Conservation (phyloP, 2,329 filamentous ascomycete species). For the Hymenoscyphus infarciens region DNA sequence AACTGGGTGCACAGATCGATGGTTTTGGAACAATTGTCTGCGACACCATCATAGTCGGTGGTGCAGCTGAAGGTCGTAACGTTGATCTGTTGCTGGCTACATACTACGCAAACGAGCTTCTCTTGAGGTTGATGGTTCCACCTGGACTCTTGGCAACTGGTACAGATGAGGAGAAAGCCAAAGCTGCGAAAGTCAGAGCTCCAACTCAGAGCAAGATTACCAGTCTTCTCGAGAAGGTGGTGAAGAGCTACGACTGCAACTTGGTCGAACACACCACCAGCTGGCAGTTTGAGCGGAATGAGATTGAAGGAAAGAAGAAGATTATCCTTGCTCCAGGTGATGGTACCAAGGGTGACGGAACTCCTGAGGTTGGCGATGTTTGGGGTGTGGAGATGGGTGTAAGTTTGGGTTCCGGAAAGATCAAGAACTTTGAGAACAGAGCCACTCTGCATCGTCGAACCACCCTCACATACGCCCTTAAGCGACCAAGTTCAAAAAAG, state of each 20-base stretch:
- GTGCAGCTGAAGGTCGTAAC: constrained; percentile 66
- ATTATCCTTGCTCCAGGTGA: constrained; percentile 87
- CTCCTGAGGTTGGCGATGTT: constrained; percentile 84
- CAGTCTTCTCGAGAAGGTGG: constrained; percentile 82
- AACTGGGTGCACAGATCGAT: constrained; percentile 98
- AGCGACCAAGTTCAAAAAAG: constrained; percentile 89
- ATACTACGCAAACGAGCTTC: constrained; percentile 91
- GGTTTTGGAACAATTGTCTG: constrained; percentile 96
- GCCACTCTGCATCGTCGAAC: constrained; percentile 92
- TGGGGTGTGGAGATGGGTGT: constrained; percentile 98
- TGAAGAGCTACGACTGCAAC: constrained; percentile 85
- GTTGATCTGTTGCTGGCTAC: constrained; percentile 89
- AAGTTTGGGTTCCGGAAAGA: constrained; percentile 86
- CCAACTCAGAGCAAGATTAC: constrained; percentile 86
- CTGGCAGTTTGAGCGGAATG: constrained; percentile 94
- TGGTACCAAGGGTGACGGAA: constrained; percentile 84
- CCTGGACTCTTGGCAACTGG: constrained; percentile 80
- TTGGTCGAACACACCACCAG: constrained; percentile 97
- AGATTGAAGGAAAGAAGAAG: constrained; percentile 94
- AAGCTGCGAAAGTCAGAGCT: constrained; percentile 77
- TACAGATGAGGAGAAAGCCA: constrained; percentile 92
- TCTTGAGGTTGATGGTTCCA: constrained; percentile 86
- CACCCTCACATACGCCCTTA: constrained; percentile 84
- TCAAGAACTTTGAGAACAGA: constrained; percentile 85
- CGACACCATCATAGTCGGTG: constrained; percentile 74